Base-by-base conservation (phyloP, 2,329 filamentous ascomycete species). In the Diaporthe vaccinii region DNA sequence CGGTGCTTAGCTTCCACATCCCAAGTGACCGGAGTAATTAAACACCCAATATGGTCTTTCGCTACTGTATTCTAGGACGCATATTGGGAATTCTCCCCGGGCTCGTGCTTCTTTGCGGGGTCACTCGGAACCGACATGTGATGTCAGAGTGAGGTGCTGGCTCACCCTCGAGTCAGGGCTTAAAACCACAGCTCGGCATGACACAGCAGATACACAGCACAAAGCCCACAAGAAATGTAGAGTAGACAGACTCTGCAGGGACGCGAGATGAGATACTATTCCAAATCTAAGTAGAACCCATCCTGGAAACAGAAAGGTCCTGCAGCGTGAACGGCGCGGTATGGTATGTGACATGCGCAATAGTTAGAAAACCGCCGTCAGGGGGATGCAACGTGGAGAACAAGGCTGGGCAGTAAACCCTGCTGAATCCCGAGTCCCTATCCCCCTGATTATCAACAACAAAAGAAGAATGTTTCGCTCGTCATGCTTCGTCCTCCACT, bases 291-390 rank as follows among this genome's bases (percentile, higher is more conserved):
- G 55, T 31, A 58, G 28, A 58, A 58, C 55, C 55, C 55, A 36
- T 9, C 55, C 55, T n/a, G 31, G 55, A 58, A 36, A 58, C 31
- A 58, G 34, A 12, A 57, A n/a, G 31, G 31, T 28, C 28, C 55
- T 36, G 55, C 31, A n/a, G 55, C 31, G 31, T 58, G 17, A 58
- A 36, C 31, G 55, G 31, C 34, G 34, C 25, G 34, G 34, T 59
- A n/a, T 61, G 57, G 57, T 61, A 59, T 59, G 57, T 61, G 57
- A 61, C 34, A 61, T 61, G 12, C 57, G 57, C 57, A 59, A 36
- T 20, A 41, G 9, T 39, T 15, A 25, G 22, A 25, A 61, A 25
- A 12, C 57, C 57, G 31, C n/a, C 22, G 4, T 39, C 34, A 59
- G 34, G n/a, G 59, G 15, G 10, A 8, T 4, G 14, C 5, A 25